Evolutionary conservation across 352 stramenopile genomes (phyloP), one percentile per base, ranked within the genome.

Genomic region (Globisporangium radiosum): DNA sequence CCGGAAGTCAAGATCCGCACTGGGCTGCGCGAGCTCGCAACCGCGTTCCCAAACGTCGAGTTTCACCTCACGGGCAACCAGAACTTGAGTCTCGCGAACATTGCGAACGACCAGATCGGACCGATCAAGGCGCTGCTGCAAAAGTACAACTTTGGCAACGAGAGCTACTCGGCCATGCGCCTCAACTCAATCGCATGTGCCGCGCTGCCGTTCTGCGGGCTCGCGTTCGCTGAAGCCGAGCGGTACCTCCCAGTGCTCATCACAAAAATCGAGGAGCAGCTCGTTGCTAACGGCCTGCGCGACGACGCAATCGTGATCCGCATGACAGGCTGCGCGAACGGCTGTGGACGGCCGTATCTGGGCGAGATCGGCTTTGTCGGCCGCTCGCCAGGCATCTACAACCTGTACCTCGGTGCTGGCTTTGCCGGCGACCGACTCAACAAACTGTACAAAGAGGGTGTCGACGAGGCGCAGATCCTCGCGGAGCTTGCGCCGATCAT

Each of bases 311-410:
- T 99, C 61, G 79, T 98, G 49, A 97, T 99, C 53, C 90, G 96
- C 47, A 99, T 98, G 95, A 99, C 96, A n/a, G 96, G 96, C 47
- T 99, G 96, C 72, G 92, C 96, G 37, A 99, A 99, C 75, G 96
- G 96, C 51, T 99, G 96, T 68, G 96, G 93, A 4, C 77, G 96
- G 14, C 96, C 96, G 17, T 99, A 98, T 84, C 93, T 99, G 84
- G 96, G 96, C 19, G 96, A 99, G 77, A 89, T 99, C 52, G 96
- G 91, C 54, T 98, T 99, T 64, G 95, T 99, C 37, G 96, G 96
- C 55, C 95, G 98, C 72, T 96, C 94, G 47, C 85, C 95, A 1
- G 96, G 97, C 62, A 96, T 81, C 57, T 99, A 99, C 78, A 97
- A 99, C 78, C 57, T 99, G 50, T 99, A 97, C 85, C 69, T 99